Base-by-base conservation (phyloP, 1,284 basidiomycete species). In the Ceratobasidium theobromae region DNA sequence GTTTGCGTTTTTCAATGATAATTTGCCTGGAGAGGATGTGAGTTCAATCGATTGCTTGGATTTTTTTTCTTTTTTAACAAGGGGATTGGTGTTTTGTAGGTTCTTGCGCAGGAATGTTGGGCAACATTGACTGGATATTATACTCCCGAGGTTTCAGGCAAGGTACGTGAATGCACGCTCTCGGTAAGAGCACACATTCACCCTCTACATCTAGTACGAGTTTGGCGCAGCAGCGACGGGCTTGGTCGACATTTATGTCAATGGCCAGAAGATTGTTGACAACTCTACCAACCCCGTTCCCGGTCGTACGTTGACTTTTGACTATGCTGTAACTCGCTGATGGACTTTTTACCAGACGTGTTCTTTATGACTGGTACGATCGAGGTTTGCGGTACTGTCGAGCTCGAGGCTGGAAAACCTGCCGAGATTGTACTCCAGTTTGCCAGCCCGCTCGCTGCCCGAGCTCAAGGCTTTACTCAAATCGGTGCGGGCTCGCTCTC, bases 181-280 rank as follows among this genome's bases (percentile, higher is more conserved):
- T 52, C 53, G 16, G 6, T 53, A 9, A 65, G n/a, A 27, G 4
- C 21, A 33, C 1, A 18, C 8, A 2, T 25, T 16, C 35, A 38
- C 16, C 35, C 16, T n/a, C n/a, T 16, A 74, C 67, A 80, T 79
- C 5, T 73, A 78, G 53, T 84, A 79, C 77, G 78, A 82, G 57
- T 74, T 86, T 49, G 81, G 82, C 1, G 70, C 84, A 12, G 79
- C 75, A 53, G 72, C 81, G n/a, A 76, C 78, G 27, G 82, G 83
- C 3, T 70, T 74, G n/a, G 80, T 77, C 3, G 79, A 80, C 62
- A 73, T 85, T 11, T 84, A 79, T 74, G 68, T 85, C 41, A 77
- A 85, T 67, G 79, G 78, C 3, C 74, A 79, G 55, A 76, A 81
- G 25, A 67, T 82, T 55, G 75, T 85, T 45, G 82, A 84, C 66